Percentiles rank a stretch among this genome's conserved stretches.
These are phyloP conservation scores for Pseudocercospora ulei DNA, from an alignment of 2,329 filamentous ascomycete species.

Conservation along the genomic window DNA sequence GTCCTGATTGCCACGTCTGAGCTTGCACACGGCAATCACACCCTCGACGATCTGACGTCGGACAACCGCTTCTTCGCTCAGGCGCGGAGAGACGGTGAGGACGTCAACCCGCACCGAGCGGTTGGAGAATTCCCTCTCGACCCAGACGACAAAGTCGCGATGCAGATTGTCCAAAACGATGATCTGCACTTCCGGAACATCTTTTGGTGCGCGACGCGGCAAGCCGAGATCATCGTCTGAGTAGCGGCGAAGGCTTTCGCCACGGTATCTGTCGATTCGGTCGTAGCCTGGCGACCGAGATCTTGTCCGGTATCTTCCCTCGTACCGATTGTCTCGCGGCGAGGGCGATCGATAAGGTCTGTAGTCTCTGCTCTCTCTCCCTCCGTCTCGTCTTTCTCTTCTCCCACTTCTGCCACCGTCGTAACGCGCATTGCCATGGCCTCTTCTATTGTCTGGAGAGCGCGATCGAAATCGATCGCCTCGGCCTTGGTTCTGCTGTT, in stretches of 20 bases:
- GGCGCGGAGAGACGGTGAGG: slow-evolving; percentile 66
- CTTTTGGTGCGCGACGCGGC: slow-evolving; percentile 59
- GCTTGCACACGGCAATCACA: slow-evolving; percentile 71
- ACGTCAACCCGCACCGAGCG: slow-evolving; percentile 66
- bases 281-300: slow-evolving; percentile 36
- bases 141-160: slow-evolving; percentile 70
- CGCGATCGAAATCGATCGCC: too few species aligned
- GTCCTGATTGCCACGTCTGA: slow-evolving; percentile 59
- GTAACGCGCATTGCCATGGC: slow-evolving; percentile 40
- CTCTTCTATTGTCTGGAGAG: slow-evolving; percentile 48
- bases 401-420: slow-evolving; percentile 24
- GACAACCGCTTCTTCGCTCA: slow-evolving; percentile 69
- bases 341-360: slow-evolving; percentile 40
- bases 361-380: slow-evolving; percentile 51
- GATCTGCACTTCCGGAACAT: slow-evolving; percentile 84
- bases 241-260: slow-evolving; percentile 55
- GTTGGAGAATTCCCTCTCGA: slow-evolving; percentile 64
- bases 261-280: slow-evolving; percentile 30
- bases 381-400: slow-evolving; percentile 31
- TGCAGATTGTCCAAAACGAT: slow-evolving; percentile 69
- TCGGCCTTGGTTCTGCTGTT: slow-evolving; percentile 24
- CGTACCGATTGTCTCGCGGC: slow-evolving; percentile 34
- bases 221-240: slow-evolving; percentile 57
- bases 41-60: slow-evolving; percentile 80
- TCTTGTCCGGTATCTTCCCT: slow-evolving; percentile 34